A percentile compares a stretch with the other conserved stretches of the same genome.
phyloP scores from a whole-genome alignment of 371 early-diverging fungal genomes.

The Lichtheimia hyalospora region DNA sequence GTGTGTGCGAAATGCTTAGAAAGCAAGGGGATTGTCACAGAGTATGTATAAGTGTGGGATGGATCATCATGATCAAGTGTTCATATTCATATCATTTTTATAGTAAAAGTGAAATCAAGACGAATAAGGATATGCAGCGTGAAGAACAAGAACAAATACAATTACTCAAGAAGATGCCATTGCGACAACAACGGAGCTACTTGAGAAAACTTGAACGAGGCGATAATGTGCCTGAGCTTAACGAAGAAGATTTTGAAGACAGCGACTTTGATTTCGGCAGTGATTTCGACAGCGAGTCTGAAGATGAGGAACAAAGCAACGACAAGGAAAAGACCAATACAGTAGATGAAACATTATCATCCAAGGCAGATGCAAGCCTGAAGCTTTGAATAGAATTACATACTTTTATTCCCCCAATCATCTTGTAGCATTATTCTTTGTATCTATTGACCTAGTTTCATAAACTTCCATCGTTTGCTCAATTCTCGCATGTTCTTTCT shows the following conservation, averaged over 20 bases:
- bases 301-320: conserved; percentile 25
- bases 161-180: conserved; percentile 71
- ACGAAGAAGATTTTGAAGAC: conserved; percentile 37
- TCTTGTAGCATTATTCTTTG: conserved; percentile 2
- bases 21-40: conserved; percentile 65
- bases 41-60: conserved; percentile 25
- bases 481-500: neutral
- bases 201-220: conserved; percentile 78
- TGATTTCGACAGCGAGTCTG: conserved; percentile 39
- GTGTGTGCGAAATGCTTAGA: conserved; percentile 95
- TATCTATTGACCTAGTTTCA: conserved; percentile 1
- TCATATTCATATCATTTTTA: neutral
- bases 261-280: conserved; percentile 47
- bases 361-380: conserved; percentile 5
- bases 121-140: conserved; percentile 52
- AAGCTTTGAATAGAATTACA: conserved; percentile 6
- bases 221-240: conserved; percentile 45
- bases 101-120: conserved; percentile 57
- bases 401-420: conserved; percentile 1
- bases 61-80: neutral
- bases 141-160: conserved; percentile 77
- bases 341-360: conserved; percentile 16
- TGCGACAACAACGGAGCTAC: conserved; percentile 87
- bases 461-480: neutral
- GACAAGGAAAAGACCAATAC: conserved; percentile 17